Conservation (phyloP, 2,329 filamentous ascomycete genomes). For the Phoma sp. region DNA sequence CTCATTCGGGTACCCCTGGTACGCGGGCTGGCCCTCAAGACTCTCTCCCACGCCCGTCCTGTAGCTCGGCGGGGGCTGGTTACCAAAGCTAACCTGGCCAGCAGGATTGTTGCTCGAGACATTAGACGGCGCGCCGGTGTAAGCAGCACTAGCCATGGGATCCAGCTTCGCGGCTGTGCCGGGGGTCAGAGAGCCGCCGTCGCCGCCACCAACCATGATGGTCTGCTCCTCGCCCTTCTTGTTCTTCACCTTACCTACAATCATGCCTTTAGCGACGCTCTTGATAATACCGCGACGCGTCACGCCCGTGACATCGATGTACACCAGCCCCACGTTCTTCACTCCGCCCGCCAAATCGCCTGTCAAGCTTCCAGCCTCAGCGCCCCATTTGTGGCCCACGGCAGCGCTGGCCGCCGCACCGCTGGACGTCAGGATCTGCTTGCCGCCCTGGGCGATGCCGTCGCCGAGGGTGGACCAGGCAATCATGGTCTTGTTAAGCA, state of each 20-base stretch:
- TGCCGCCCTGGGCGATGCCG: constrained; percentile 86
- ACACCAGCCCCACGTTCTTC: constrained; percentile 95
- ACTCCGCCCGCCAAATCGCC: constrained; percentile 80
- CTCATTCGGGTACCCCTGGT: constrained; percentile 37
- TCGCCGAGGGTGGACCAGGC: constrained; percentile 95
- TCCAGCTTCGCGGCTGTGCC: constrained; percentile 48
- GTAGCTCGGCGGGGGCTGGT: constrained; percentile 43
- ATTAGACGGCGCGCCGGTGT: constrained; percentile 36
- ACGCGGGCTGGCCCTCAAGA: constrained; percentile 43
- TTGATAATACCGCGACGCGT: constrained; percentile 89
- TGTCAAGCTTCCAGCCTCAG: constrained; percentile 81
- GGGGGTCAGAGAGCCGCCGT: constrained; percentile 55
- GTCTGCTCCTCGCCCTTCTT: constrained; percentile 68
- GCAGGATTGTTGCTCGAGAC: constrained; percentile 32
- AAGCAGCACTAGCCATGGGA: constrained; percentile 33
- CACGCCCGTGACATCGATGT: constrained; percentile 94
- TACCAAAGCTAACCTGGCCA: constrained; percentile 45
- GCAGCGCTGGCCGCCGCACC: constrained; percentile 82
- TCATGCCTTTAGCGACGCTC: constrained; percentile 93
- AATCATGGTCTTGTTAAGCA: constrained; percentile 95
- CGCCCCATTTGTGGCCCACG: constrained; percentile 86
- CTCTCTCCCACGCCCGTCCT: constrained; percentile 45
- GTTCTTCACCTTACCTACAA: constrained; percentile 80
- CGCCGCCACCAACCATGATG: constrained; percentile 73
- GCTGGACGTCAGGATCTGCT: constrained; percentile 74